Conservation (phyloP, 306 rosid genomes). For the Trifolium repens region DNA sequence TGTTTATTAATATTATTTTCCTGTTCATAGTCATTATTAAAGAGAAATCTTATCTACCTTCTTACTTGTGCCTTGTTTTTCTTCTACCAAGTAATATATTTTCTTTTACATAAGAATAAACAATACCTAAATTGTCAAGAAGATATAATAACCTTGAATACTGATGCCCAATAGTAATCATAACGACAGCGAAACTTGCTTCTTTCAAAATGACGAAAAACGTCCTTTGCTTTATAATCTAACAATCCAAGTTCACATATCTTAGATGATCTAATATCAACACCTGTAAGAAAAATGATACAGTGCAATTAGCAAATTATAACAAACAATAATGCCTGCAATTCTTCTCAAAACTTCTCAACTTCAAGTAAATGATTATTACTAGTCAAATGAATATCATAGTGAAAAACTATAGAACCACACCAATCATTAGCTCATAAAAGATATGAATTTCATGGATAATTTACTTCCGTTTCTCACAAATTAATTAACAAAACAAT, state of each 20-base stretch:
- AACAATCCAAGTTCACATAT: conserved; percentile 85
- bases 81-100: conserved; percentile 21
- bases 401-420: conserved; percentile 27
- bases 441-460: neutral
- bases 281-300: conserved; percentile 65
- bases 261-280: conserved; percentile 92
- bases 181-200: conserved; percentile 82
- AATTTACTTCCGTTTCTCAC: neutral
- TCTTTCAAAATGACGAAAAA: conserved; percentile 70
- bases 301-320: neutral
- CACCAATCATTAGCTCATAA: conserved; percentile 24
- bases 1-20: conserved; percentile 5
- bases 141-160: conserved; percentile 68
- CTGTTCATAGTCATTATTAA: conserved; percentile 12
- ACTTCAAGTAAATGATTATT: neutral
- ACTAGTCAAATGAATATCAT: conserved; percentile 24
- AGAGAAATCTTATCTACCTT: conserved; percentile 22
- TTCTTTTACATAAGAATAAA: conserved; percentile 14
- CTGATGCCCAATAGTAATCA: conserved; percentile 96
- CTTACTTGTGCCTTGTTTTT: conserved; percentile 15
- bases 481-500: neutral
- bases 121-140: conserved; percentile 25
- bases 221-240: conserved; percentile 78
- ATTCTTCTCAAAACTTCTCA: neutral
- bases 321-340: conserved; percentile 4